Conservation (phyloP, 768 basidiomycete genomes). For the Hydnum rufescens region DNA sequence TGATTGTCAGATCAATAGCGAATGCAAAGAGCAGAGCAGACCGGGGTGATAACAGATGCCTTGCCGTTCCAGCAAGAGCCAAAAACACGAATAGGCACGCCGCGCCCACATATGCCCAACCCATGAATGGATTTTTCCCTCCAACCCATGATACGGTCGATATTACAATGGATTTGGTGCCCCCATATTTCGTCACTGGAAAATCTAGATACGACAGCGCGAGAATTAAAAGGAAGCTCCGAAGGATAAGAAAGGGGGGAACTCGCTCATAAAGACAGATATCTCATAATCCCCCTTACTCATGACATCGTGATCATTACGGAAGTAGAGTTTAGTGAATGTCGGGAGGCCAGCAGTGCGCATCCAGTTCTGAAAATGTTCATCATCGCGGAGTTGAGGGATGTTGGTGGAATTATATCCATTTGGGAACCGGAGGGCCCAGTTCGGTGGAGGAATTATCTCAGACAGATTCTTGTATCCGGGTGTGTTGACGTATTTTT, state of each 20-base stretch:
- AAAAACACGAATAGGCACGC: slow-evolving; percentile 74
- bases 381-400: slow-evolving; percentile 55
- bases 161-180: slow-evolving; percentile 92
- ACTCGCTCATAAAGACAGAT: slow-evolving; percentile 62
- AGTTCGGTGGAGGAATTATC: slow-evolving; percentile 88
- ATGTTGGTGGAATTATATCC: slow-evolving; percentile 46
- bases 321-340: slow-evolving; percentile 84
- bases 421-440: slow-evolving; percentile 51
- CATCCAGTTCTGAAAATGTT: slow-evolving; percentile 99
- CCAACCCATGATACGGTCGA: slow-evolving; percentile 98
- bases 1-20: not conserved
- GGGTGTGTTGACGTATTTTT: slow-evolving; percentile 62
- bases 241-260: not conserved
- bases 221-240: not conserved
- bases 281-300: slow-evolving; percentile 56
- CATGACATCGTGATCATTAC: slow-evolving; percentile 68
- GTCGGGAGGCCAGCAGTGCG: slow-evolving; percentile 91
- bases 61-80: slow-evolving; percentile 70
- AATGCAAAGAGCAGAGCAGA: slow-evolving; percentile 18
- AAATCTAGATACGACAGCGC: slow-evolving; percentile 37
- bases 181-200: slow-evolving; percentile 76
- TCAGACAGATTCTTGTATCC: slow-evolving; percentile 38
- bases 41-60: slow-evolving; percentile 88
- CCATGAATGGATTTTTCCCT: slow-evolving; percentile 94
- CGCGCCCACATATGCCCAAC: slow-evolving; percentile 92